phyloP scores from a whole-genome alignment of 305 asterid genomes.

The Andrographis paniculata region DNA sequence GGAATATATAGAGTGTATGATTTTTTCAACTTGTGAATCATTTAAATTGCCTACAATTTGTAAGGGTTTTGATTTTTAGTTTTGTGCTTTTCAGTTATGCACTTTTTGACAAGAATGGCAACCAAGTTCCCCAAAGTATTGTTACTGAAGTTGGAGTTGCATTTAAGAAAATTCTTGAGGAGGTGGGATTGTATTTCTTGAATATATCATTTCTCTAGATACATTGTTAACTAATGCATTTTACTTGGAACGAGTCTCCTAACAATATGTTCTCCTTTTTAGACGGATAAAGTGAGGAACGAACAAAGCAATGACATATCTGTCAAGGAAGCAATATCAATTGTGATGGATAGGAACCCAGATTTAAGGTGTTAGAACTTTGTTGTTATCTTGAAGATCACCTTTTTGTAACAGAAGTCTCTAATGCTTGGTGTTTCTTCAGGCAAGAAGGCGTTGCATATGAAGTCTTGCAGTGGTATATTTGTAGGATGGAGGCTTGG shows the following conservation, averaged over 20 bases:
- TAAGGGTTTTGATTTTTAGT: conserved; percentile 11
- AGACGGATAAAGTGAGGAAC: conserved; percentile 88
- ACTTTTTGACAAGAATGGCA: conserved; percentile 72
- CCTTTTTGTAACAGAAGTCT: conserved; percentile 14
- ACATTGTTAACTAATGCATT: no score
- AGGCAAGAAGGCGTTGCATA: conserved; percentile 82
- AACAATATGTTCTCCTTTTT: conserved; percentile 21
- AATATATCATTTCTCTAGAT: no score
- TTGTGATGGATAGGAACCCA: conserved; percentile 74
- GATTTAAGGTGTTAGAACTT: conserved; percentile 49
- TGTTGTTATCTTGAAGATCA: background rate
- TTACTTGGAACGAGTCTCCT: no score
- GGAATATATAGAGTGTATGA: background rate
- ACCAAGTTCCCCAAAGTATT: no score
- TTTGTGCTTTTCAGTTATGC: conserved; percentile 51
- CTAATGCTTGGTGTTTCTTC: conserved; percentile 21
- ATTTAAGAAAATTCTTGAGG: no score
- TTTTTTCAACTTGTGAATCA: conserved; percentile 7
- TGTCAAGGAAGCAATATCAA: conserved; percentile 72
- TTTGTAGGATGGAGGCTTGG: conserved; percentile 99
- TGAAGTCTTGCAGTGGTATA: conserved; percentile 92
- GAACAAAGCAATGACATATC: conserved; percentile 74
- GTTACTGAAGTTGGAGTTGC: no score
- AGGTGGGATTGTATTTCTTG: no score
- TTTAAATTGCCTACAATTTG: conserved; percentile 2